These are phyloP conservation scores for Aspergillus puulaauensis DNA, from an alignment of 2,329 filamentous ascomycete species.

Conservation along the genomic window DNA sequence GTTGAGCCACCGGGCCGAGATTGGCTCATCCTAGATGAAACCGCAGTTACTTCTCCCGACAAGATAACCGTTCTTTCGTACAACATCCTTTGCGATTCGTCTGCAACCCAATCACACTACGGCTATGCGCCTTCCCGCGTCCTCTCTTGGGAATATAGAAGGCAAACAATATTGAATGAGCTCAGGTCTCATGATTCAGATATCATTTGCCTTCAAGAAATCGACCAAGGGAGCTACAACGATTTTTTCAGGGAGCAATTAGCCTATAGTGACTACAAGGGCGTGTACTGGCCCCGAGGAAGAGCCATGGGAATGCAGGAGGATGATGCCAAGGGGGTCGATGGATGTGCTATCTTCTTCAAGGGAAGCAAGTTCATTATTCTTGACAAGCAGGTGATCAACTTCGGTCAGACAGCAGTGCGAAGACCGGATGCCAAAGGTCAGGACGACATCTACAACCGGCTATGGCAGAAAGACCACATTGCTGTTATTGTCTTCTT, in stretches of 20 bases:
- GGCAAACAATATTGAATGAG: slow-evolving; percentile 78
- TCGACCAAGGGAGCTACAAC: slow-evolving; percentile 88
- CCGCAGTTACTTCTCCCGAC: slow-evolving; percentile 51
- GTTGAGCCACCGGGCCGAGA: slow-evolving; percentile 73
- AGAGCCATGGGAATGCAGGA: slow-evolving; percentile 89
- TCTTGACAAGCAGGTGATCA: slow-evolving; percentile 90
- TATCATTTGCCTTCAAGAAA: slow-evolving; percentile 89
- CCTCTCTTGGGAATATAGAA: slow-evolving; percentile 83
- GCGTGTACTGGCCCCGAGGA: slow-evolving; percentile 87
- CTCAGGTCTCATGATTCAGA: slow-evolving; percentile 78
- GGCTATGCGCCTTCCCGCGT: slow-evolving; percentile 85
- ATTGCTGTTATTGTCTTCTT: slow-evolving; percentile 91
- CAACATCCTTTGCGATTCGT: slow-evolving; percentile 94
- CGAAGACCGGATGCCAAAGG: slow-evolving; percentile 96
- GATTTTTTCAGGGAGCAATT: slow-evolving; percentile 87
- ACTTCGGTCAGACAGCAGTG: slow-evolving; percentile 89
- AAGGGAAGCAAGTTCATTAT: slow-evolving; percentile 92
- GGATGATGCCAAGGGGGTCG: slow-evolving; percentile 83
- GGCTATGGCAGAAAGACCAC: slow-evolving; percentile 97
- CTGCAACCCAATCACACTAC: slow-evolving; percentile 80
- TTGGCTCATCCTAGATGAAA: slow-evolving; percentile 70
- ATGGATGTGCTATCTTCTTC: slow-evolving; percentile 96
- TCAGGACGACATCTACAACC: slow-evolving; percentile 96
- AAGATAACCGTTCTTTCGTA: slow-evolving; percentile 85
- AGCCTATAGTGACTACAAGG: slow-evolving; percentile 85